Conservation (phyloP, 202 grass and related monocot genomes). For the Brachypodium distachyon region DNA sequence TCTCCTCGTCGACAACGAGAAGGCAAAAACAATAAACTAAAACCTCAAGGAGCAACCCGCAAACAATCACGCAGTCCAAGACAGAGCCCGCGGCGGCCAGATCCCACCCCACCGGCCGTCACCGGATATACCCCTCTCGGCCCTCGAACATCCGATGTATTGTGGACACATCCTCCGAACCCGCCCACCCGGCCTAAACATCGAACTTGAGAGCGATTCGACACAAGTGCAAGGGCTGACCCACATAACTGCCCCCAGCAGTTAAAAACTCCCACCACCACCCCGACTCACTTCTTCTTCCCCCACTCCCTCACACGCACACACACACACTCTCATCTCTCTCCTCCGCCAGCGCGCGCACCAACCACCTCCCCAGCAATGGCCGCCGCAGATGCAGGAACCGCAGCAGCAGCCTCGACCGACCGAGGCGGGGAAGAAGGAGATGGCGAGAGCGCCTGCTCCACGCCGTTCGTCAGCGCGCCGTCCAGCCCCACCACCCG, state of each 20-base stretch:
- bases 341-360: too few species aligned
- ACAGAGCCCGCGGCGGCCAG: too few species aligned
- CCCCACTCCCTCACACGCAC: neutral
- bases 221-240: rapidly evolving
- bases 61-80: too few species aligned
- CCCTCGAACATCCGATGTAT: neutral
- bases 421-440: too few species aligned
- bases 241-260: neutral
- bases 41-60: too few species aligned
- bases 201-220: rapidly evolving
- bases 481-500: constrained; percentile 46
- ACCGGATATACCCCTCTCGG: too few species aligned
- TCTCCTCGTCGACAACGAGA: too few species aligned
- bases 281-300: neutral
- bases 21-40: too few species aligned
- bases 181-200: rapidly evolving
- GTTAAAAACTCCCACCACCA: constrained; percentile 20
- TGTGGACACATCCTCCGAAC: neutral
- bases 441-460: constrained; percentile 40
- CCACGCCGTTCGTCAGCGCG: constrained; percentile 63
- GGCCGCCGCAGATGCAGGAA: neutral
- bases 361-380: neutral
- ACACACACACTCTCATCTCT: too few species aligned
- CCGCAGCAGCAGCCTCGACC: neutral
- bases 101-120: too few species aligned